Evolutionary conservation across 805 yeast genomes (phyloP), one percentile per base, ranked within the genome.

Genomic region (Kluyveromyces aestuarii): DNA sequence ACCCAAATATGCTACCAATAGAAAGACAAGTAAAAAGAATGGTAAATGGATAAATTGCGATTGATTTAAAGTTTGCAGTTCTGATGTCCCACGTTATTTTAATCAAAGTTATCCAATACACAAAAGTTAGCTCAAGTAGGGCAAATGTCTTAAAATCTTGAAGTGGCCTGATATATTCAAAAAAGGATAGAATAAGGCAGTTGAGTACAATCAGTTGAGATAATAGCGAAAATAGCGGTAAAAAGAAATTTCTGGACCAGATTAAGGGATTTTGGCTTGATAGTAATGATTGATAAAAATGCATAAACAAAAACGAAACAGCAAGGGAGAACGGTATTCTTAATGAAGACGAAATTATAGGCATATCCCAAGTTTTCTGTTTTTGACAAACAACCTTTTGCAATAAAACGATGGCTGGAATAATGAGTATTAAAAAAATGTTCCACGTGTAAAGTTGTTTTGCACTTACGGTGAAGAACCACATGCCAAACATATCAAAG

Each of bases 401-500:
- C 4, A 77, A 59, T 1, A 77, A 49, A 10, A 75, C 61, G 1
- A 79, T 50, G 0, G 81, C 39, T 1, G 96, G 96, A 3, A 81
- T 69, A 2, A 73, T 55, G 2, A 75, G 66, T 40, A 87, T 63
- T 8, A 81, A 55, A 1, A 73, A 59, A 41, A 83, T 67, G 61
- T 85, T 84, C 47, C 75, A 50, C n/a, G 70, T 59, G 43, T 77
- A 72, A 19, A 87, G 57, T 6, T 62, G 60, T 16, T 75, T 70
- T 8, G 80, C 64, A 8, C 89, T 78, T 19, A 77, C 48, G n/a
- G 70, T 66, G 46, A 81, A 67, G 57, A 84, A 80, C 50, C 67
- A 72, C n/a, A 57, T 54, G 35, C 88, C 88, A 16, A 80, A 59
- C 27, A 87, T 57, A 58, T 86, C 89, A 54, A 84, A 77, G 62